Percentiles rank a stretch among this genome's conserved stretches.
Conservation (phyloP, 2,329 filamentous ascomycete genomes). For the Xylariaceae sp. region DNA sequence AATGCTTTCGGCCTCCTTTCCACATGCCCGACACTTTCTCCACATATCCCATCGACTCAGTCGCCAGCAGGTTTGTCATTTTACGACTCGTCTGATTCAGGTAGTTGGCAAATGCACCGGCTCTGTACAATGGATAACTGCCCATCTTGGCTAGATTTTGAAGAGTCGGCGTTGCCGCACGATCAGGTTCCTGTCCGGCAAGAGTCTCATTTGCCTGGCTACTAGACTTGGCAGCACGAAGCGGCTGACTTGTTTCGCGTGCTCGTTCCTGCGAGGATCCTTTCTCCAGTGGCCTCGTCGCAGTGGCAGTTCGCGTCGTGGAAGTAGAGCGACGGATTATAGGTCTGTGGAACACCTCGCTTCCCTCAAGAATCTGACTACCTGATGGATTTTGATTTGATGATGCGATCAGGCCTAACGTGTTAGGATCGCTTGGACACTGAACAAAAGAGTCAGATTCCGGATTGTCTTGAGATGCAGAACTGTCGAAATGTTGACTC, state of each 20-base stretch:
- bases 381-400: conserved; percentile 75
- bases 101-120: conserved; percentile 76
- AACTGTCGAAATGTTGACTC: conserved; percentile 43
- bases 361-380: conserved; percentile 83
- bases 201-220: conserved; percentile 33
- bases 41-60: conserved; percentile 91
- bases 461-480: conserved; percentile 46
- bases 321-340: conserved; percentile 54
- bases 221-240: conserved; percentile 32
- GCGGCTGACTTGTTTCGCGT: conserved; percentile 16
- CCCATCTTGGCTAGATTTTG: conserved; percentile 57
- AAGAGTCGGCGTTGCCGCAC: conserved; percentile 39
- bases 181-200: conserved; percentile 26
- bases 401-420: conserved; percentile 65
- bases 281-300: conserved; percentile 17
- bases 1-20: conserved; percentile 85
- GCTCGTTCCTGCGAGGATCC: conserved; percentile 16
- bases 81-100: conserved; percentile 71
- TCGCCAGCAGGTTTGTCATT: conserved; percentile 77
- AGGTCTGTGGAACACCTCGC: conserved; percentile 81
- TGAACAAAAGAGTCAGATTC: conserved; percentile 71
- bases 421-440: conserved; percentile 66
- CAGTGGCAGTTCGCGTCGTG: conserved; percentile 28
- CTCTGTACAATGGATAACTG: conserved; percentile 74
- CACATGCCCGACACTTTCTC: conserved; percentile 98